Conservation (phyloP, 2,329 filamentous ascomycete genomes). For the Ambrosiella xylebori region DNA sequence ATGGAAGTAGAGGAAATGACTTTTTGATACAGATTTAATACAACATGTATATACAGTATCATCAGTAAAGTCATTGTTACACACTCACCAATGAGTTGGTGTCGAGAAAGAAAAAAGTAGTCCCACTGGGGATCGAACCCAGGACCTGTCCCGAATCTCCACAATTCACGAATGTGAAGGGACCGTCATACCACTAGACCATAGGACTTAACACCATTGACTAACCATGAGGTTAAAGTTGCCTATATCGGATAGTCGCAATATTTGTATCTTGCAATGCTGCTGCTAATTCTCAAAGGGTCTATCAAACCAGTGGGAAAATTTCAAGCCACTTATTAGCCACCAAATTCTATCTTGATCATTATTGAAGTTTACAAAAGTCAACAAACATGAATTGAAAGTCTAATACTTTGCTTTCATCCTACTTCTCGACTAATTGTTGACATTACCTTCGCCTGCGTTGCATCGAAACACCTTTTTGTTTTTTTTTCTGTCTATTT, state of each 20-base stretch:
- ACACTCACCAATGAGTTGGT: neutral
- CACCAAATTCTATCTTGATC: no score
- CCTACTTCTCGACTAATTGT: neutral
- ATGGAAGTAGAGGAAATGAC: conserved; percentile 67
- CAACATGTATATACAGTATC: neutral
- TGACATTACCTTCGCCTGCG: neutral
- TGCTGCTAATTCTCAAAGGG: no score
- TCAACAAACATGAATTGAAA: neutral
- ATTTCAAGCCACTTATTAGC: no score
- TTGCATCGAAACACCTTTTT: neutral
- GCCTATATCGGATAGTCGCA: neutral
- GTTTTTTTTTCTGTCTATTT: conserved; percentile 9
- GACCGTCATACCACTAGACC: conserved; percentile 14
- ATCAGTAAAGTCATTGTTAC: neutral
- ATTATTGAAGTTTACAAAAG: no score
- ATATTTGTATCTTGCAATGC: no score
- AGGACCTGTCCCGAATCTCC: conserved; percentile 12
- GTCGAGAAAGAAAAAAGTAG: neutral
- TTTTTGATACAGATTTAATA: conserved; percentile 25
- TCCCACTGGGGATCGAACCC: conserved; percentile 14
- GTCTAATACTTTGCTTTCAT: neutral
- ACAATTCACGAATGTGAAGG: conserved; percentile 9
- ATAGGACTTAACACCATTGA: conserved; percentile 5
- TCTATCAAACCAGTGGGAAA: no score
- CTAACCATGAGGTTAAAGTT: neutral